Base-by-base conservation (phyloP, 441 rosid genomes). In the Populus tomentosa region DNA sequence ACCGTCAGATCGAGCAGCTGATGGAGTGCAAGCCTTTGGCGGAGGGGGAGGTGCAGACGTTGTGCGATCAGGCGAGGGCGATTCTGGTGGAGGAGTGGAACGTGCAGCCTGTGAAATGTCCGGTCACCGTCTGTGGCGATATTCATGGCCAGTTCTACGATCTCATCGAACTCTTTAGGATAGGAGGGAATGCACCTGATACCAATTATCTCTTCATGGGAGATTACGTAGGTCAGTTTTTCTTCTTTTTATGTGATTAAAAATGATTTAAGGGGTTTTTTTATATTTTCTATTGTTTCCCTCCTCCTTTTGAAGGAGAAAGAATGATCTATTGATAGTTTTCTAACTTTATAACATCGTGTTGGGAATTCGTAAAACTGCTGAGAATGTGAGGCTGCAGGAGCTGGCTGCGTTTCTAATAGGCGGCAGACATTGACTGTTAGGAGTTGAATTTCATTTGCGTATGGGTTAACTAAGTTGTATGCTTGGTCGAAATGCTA, bases 91-190 rank as follows among this genome's bases (percentile, higher is more conserved):
- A 96, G 87, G 99, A 96, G 85, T 94, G 97, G 97, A 96, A 96
- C 92, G 97, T 96, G 77, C 99, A 96, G 85, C 94, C 97, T 46
- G 98, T 96, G 56, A 96, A 94, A 86, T 95, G 99, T 86, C 99
- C 99, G 35, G 99, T 95, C 71, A 95, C 99, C 69, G 95, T 26
- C 28, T 26, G 28, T 26, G 28, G 28, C 28, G 28, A 26, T 26
- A 26, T 26, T 26, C 28, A 26, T 26, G 28, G 28, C 28, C 28
- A 26, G 28, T 26, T 26, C 28, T 26, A 26, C 28, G 28, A 26
- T 26, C 28, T 26, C 28, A 26, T 26, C 28, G 28, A 26, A 26
- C 28, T 26, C 28, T 26, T 26, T 26, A 26, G 28, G 28, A 26
- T 26, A 26, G 28, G 28, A 26, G 28, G 28, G 28, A 26, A 26